Evolutionary conservation across 192 early-diverging fungal genomes (phyloP), one percentile per base, ranked within the genome.

Genomic region (Mortierella hygrophila): DNA sequence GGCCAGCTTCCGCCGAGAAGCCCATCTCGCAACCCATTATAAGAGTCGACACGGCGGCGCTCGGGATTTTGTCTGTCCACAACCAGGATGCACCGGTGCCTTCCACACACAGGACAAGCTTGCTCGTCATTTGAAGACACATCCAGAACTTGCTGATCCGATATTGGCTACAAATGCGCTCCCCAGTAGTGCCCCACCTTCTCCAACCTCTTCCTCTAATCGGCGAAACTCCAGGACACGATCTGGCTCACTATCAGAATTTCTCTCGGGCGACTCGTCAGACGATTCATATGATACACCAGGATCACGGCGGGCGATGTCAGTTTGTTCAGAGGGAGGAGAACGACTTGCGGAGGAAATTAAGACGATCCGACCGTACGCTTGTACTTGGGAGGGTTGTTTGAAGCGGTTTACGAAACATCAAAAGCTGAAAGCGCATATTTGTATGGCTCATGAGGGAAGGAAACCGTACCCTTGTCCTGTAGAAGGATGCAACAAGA

Each of bases 381-480:
- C 75, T 3, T 91, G 90, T 44, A 82, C 81, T 4, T 89, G 88
- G 84, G 82, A 79, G 32, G 89, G 85, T 3, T 91, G 90, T 46
- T 35, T 37, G 3, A 72, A 81, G 70, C 74, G 81, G 1, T 91
- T 89, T 72, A 68, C 55, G 5, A 88, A 91, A 49, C 77, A 74
- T 54, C 80, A 80, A 74, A 84, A 89, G 60, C 68, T 91, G 47
- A 84, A 87, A 44, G 76, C 80, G 38, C 90, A 91, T 70, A 75
- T 88, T 20, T 88, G 82, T 54, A 78, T 81, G 21, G 79, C 65
- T 26, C 90, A 91, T 57, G 84, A 88, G 42, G 82, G 85, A 54
- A 72, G 83, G 63, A 83, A 85, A 73, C 89, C 87, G 0, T 82
- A 85, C 46, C 87, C 85, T 20, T 91, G 90, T 52, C 72, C 77